phyloP scores from a whole-genome alignment of 441 rosid genomes.

The Adansonia grandidieri region DNA sequence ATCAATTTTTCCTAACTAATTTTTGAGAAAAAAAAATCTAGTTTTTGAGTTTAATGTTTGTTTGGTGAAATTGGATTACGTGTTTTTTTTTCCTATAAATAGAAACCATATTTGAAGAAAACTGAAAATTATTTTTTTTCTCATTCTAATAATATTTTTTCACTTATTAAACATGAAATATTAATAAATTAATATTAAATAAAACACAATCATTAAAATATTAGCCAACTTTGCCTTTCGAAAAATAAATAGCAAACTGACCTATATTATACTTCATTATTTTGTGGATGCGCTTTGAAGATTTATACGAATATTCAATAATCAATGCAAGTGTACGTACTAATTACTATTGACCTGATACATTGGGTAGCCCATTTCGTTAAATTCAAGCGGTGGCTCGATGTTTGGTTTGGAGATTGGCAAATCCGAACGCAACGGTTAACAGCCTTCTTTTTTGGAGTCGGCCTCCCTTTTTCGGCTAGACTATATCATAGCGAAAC shows the following conservation, averaged over 20 bases:
- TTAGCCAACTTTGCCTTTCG: background rate
- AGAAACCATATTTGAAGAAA: constrained; percentile 7
- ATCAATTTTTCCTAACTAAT: background rate
- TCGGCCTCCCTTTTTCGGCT: background rate
- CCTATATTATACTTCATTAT: background rate
- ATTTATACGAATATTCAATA: too few relatives aligned
- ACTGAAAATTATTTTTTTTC: background rate
- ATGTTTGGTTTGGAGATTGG: background rate
- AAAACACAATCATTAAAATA: background rate
- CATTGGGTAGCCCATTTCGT: background rate
- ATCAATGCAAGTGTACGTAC: too few relatives aligned
- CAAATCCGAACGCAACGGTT: background rate
- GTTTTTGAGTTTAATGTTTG: background rate
- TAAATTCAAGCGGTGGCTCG: constrained; percentile 3
- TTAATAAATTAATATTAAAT: too few relatives aligned
- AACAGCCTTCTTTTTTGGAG: background rate
- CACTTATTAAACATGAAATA: too few relatives aligned
- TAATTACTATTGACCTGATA: too few relatives aligned
- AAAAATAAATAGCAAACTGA: background rate
- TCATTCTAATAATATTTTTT: too few relatives aligned
- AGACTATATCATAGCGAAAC: background rate
- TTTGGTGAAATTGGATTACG: background rate
- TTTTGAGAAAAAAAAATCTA: background rate
- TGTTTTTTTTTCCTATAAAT: background rate
- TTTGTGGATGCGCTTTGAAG: too few relatives aligned